Percentiles rank a stretch among this genome's conserved stretches.
Conservation (phyloP, 2,329 filamentous ascomycete species). For the Alternaria arborescens region DNA sequence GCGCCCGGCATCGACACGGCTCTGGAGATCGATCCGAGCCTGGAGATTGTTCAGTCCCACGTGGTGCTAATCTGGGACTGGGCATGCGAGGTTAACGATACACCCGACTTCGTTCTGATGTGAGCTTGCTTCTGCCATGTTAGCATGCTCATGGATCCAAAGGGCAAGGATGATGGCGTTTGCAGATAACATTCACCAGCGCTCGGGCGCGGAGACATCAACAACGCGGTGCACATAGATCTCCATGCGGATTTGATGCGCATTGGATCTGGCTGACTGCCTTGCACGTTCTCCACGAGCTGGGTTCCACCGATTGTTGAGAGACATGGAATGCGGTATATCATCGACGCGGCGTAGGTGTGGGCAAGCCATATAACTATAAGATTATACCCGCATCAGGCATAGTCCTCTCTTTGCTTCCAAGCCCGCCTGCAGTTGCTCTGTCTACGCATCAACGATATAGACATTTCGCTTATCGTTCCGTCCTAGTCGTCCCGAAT, state of each 20-base stretch:
- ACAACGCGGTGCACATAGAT: background rate
- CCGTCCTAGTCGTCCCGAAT: background rate
- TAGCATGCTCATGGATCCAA: background rate
- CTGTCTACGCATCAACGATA: background rate
- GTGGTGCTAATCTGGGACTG: constrained; percentile 16
- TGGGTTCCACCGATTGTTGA: background rate
- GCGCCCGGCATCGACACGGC: constrained; percentile 27
- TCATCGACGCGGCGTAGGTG: background rate
- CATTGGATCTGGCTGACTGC: background rate
- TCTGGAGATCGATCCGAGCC: constrained; percentile 31
- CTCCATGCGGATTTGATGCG: background rate
- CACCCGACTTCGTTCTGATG: background rate
- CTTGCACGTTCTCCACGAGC: background rate
- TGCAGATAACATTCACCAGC: too few species aligned
- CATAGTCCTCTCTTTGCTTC: background rate
- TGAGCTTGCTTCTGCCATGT: background rate
- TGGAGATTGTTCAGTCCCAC: constrained; percentile 21
- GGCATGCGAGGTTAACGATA: background rate
- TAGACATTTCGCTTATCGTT: background rate
- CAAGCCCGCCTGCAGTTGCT: background rate
- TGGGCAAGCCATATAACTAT: background rate
- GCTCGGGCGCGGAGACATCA: background rate
- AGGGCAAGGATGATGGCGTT: background rate
- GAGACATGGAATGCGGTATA: background rate
- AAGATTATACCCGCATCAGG: too few species aligned